Conservation (phyloP, 2,329 filamentous ascomycete species). For the Samsoniella hepiali region DNA sequence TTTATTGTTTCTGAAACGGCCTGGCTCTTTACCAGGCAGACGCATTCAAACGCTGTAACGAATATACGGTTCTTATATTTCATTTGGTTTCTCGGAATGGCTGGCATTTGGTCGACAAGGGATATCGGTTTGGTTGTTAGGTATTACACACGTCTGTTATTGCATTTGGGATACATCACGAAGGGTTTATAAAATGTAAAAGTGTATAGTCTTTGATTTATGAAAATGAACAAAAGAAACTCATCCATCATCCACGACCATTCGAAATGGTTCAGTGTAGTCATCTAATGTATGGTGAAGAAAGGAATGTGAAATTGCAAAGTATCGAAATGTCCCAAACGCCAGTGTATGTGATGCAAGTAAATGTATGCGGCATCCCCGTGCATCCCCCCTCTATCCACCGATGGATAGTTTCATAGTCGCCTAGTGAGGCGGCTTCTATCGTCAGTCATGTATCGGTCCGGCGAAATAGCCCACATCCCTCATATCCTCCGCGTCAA, state of each 20-base stretch:
- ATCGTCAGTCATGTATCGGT: slow-evolving; percentile 11
- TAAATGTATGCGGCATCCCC: slow-evolving; percentile 2
- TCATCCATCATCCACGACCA: not conserved
- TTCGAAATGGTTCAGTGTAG: not conserved
- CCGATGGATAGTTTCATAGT: not conserved
- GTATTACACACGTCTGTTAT: not conserved
- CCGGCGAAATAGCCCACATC: not conserved
- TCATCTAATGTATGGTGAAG: slow-evolving; percentile 4
- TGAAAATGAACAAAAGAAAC: not conserved
- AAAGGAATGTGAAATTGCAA: slow-evolving; percentile 11
- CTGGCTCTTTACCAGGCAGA: not conserved
- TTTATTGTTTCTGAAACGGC: not conserved
- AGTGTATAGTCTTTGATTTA: not conserved
- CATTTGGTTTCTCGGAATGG: not conserved
- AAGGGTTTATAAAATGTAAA: not conserved
- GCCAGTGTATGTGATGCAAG: slow-evolving; percentile 17
- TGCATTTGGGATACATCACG: not conserved
- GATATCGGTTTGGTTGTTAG: not conserved
- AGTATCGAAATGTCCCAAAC: slow-evolving; percentile 9
- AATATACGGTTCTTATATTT: slow-evolving; percentile 6
- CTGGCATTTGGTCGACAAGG: not conserved
- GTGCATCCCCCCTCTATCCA: not conserved
- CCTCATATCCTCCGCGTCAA: slow-evolving; percentile 1
- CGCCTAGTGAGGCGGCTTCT: not conserved
- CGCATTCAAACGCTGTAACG: not conserved